Percentiles rank a stretch among this genome's conserved stretches.
These are phyloP conservation scores for Russula brevipes DNA, from an alignment of 768 basidiomycete genomes.

Conservation along the genomic window DNA sequence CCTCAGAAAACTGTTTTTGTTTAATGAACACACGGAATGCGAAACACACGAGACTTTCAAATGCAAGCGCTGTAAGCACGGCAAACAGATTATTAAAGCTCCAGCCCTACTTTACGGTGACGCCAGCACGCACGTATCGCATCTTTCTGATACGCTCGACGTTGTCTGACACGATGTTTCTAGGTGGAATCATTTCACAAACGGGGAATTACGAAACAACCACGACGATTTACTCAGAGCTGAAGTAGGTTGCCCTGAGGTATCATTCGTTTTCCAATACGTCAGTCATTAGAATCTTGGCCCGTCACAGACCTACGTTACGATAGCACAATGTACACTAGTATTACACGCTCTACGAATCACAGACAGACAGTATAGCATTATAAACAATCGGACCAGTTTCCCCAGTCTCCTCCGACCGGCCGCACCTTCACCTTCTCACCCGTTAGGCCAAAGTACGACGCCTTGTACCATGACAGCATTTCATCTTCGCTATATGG, in stretches of 20 bases:
- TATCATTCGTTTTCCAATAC: conserved; percentile 96
- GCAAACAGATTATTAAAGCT: conserved; percentile 76
- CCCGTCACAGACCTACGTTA: conserved; percentile 11
- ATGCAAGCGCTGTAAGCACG: conserved; percentile 85
- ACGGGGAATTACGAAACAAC: conserved; percentile 78
- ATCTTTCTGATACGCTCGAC: not conserved
- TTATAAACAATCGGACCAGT: conserved; percentile 55
- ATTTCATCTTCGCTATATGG: conserved; percentile 80
- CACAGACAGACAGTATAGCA: not conserved
- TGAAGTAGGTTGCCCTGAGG: conserved; percentile 75
- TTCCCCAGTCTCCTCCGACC: conserved; percentile 65
- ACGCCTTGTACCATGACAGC: conserved; percentile 70
- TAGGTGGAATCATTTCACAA: conserved; percentile 98
- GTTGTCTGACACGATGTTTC: not conserved
- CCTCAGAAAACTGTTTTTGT: conserved; percentile 85
- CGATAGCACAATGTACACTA: conserved; percentile 14
- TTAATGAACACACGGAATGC: conserved; percentile 79
- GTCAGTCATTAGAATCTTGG: conserved; percentile 62
- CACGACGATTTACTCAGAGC: conserved; percentile 94
- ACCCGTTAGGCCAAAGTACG: conserved; percentile 73
- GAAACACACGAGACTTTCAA: conserved; percentile 99
- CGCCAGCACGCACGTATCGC: conserved; percentile 81
- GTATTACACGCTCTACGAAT: conserved; percentile 9
- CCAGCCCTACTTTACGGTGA: conserved; percentile 91
- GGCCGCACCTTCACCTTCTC: conserved; percentile 72